Conservation (phyloP, 169 alveolate genomes). For the Eimeria maxima region DNA sequence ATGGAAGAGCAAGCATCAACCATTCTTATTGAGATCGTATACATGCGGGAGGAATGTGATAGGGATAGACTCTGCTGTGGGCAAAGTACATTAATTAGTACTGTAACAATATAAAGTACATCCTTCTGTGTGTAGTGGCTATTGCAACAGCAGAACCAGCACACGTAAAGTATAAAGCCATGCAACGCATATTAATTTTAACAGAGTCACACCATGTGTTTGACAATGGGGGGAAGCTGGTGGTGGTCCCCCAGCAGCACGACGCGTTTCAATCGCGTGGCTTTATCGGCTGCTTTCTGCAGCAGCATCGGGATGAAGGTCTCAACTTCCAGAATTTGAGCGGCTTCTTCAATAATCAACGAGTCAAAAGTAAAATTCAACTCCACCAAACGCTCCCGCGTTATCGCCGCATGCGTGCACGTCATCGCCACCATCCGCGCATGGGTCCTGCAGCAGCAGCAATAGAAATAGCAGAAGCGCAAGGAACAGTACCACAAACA, state of each 20-base stretch:
- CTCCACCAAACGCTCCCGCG: slow-evolving; percentile 90
- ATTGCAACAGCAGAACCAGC: no score
- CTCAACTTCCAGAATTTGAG: slow-evolving; percentile 93
- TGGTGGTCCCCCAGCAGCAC: slow-evolving; percentile 96
- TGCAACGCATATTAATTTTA: no score
- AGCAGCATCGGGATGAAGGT: slow-evolving; percentile 95
- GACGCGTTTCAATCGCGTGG: slow-evolving; percentile 90
- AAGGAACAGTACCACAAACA: neutral
- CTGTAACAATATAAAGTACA: no score
- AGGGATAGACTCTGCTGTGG: no score
- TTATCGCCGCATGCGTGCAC: slow-evolving; percentile 97
- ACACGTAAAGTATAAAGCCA: no score
- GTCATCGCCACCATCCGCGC: slow-evolving; percentile 97
- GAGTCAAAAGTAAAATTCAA: slow-evolving; percentile 90
- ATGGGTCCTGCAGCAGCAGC: slow-evolving; percentile 83
- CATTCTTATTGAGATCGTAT: no score
- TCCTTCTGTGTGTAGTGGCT: no score
- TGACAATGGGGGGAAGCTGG: slow-evolving; percentile 97
- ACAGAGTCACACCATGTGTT: slow-evolving; percentile 86
- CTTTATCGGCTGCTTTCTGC: slow-evolving; percentile 81
- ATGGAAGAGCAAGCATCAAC: no score
- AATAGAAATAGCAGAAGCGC: neutral
- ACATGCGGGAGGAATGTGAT: no score
- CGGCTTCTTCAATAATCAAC: slow-evolving; percentile 94
- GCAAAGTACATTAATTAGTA: no score